Conservation (phyloP, 1,284 basidiomycete species). For the Ceraceosorus bombacis region DNA sequence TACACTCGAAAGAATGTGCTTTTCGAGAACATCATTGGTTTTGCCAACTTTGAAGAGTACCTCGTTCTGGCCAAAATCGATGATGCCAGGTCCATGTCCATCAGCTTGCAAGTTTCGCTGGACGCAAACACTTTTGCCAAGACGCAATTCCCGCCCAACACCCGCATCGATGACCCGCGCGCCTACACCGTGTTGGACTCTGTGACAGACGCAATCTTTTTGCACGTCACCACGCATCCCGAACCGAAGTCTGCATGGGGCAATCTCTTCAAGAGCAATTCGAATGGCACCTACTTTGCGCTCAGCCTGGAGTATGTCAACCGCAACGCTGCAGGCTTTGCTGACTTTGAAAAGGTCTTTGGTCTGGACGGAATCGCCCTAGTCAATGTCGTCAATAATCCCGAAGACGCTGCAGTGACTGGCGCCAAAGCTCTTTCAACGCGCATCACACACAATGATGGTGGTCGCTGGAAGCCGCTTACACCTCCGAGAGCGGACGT, state of each 20-base stretch:
- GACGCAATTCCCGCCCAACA: conserved; percentile 79
- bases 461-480: conserved; percentile 80
- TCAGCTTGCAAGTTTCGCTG: conserved; percentile 75
- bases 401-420: conserved; percentile 65
- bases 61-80: conserved; percentile 83
- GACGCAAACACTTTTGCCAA: conserved; percentile 76
- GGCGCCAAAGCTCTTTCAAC: conserved; percentile 72
- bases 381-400: conserved; percentile 80
- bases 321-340: conserved; percentile 74
- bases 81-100: conserved; percentile 15
- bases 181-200: conserved; percentile 93
- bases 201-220: conserved; percentile 81
- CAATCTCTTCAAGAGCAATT: conserved; percentile 86
- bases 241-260: conserved; percentile 72
- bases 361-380: conserved; percentile 92
- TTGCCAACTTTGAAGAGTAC: conserved; percentile 92
- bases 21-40: conserved; percentile 82
- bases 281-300: conserved; percentile 93
- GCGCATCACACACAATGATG: conserved; percentile 93
- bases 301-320: conserved; percentile 81
- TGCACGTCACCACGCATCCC: conserved; percentile 87
- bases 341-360: conserved; percentile 97
- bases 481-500: conserved; percentile 70
- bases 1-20: conserved; percentile 65
- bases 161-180: conserved; percentile 71